Conservation (phyloP, 805 yeast genomes). For the Maudiozyma barnettii region DNA sequence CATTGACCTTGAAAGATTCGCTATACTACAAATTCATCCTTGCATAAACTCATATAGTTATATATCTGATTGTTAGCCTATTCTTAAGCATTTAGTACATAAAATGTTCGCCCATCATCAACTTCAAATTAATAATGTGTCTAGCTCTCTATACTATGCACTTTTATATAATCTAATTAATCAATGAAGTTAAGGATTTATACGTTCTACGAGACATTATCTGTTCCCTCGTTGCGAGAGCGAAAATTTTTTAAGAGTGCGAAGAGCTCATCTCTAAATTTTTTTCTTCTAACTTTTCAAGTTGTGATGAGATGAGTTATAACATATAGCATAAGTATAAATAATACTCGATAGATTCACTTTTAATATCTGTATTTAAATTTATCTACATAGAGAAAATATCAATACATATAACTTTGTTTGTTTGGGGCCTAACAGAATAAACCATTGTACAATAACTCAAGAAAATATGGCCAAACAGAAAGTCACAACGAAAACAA, state of each 20-base stretch:
- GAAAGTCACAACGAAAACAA: conserved; percentile 43
- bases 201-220: too few species aligned
- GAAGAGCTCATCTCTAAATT: not conserved
- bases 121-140: too few species aligned
- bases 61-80: not conserved
- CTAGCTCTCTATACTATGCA: too few species aligned
- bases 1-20: conserved; percentile 38
- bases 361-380: not conserved
- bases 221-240: too few species aligned
- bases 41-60: not conserved
- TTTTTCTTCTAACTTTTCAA: not conserved
- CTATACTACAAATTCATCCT: conserved; percentile 26
- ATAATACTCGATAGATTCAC: not conserved
- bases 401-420: not conserved
- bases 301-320: not conserved
- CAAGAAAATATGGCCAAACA: conserved; percentile 26
- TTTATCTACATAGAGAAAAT: not conserved
- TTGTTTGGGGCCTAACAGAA: not conserved
- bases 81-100: not conserved
- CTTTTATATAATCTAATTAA: too few species aligned
- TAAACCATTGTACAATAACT: not conserved
- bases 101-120: too few species aligned
- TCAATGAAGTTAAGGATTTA: too few species aligned
- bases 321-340: too few species aligned
- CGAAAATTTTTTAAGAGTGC: not conserved